Percentiles rank a stretch among this genome's conserved stretches.
phyloP scores from a whole-genome alignment of 495 filamentous ascomycete genomes.

The Neurospora sp. region DNA sequence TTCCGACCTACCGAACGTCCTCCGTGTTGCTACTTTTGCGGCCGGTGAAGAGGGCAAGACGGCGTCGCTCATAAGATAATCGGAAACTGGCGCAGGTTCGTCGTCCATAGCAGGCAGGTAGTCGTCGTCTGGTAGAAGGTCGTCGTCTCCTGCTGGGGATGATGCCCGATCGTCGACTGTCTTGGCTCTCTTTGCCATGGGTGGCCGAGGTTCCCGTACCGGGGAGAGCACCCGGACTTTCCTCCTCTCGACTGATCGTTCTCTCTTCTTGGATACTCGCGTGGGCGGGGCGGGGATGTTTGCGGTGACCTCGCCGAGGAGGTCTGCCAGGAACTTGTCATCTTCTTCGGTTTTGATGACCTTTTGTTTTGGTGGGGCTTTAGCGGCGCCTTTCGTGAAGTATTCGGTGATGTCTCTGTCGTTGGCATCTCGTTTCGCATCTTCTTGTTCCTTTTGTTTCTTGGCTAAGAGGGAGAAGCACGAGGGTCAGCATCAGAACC shows the following conservation, averaged over 20 bases:
- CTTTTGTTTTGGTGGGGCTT: conserved; percentile 68
- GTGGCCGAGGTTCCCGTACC: conserved; percentile 36
- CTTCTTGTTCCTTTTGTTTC: conserved; percentile 81
- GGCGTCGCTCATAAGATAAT: conserved; percentile 72
- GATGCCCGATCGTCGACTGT: conserved; percentile 30
- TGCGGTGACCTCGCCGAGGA: conserved; percentile 82
- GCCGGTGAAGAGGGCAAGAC: conserved; percentile 72
- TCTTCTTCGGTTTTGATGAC: conserved; percentile 68
- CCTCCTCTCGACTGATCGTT: conserved; percentile 63
- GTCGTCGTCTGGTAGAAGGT: conserved; percentile 45
- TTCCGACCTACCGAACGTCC: conserved; percentile 43
- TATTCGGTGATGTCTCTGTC: conserved; percentile 90
- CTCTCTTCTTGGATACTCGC: conserved; percentile 45
- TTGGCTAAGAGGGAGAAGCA: conserved; percentile 47
- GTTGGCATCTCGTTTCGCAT: conserved; percentile 72
- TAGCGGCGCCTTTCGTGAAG: conserved; percentile 65
- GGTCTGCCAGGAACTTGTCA: conserved; percentile 69
- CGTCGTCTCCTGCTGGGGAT: conserved; percentile 35
- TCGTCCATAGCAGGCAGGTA: conserved; percentile 46
- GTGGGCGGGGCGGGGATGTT: conserved; percentile 54
- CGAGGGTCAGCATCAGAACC: background rate
- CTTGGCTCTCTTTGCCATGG: conserved; percentile 40
- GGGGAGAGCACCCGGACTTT: conserved; percentile 78
- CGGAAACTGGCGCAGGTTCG: conserved; percentile 23
- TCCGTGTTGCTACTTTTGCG: conserved; percentile 68